A percentile compares a stretch with the other conserved stretches of the same genome.
phyloP scores from a whole-genome alignment of 306 rosid genomes.

The Begonia peltatifolia region DNA sequence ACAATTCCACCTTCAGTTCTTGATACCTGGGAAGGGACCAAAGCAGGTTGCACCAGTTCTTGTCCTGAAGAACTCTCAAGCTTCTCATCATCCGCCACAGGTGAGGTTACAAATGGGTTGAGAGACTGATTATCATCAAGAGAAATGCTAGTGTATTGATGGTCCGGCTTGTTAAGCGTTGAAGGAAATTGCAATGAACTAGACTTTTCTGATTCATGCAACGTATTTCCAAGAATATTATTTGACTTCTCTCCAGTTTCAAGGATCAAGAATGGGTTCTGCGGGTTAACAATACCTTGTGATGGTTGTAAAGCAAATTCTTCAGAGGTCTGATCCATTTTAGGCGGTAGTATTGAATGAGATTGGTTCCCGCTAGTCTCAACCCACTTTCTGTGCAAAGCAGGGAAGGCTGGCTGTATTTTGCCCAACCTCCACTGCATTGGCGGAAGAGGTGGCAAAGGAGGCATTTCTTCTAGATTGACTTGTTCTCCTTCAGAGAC shows the following conservation, averaged over 20 bases:
- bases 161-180: slow-evolving; percentile 19
- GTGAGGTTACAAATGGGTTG: slow-evolving; percentile 34
- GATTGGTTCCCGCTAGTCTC: slow-evolving; percentile 19
- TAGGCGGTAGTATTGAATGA: slow-evolving; percentile 18
- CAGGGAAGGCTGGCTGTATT: slow-evolving; percentile 30
- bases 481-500: slow-evolving; percentile 27
- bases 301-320: slow-evolving; percentile 2
- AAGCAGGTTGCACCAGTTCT: slow-evolving; percentile 17
- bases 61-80: slow-evolving; percentile 21
- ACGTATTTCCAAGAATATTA: slow-evolving; percentile 20
- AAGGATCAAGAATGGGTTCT: too few species aligned
- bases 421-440: slow-evolving; percentile 88
- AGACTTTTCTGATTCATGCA: slow-evolving; percentile 9
- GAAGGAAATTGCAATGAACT: slow-evolving; percentile 15
- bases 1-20: slow-evolving; percentile 10
- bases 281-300: neutral
- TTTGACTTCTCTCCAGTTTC: slow-evolving; percentile 22
- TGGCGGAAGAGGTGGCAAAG: slow-evolving; percentile 96
- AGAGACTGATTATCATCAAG: slow-evolving; percentile 28
- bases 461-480: slow-evolving; percentile 56
- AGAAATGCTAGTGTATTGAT: slow-evolving; percentile 24
- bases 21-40: slow-evolving; percentile 22
- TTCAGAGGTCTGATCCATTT: slow-evolving; percentile 19
- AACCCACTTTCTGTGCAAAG: slow-evolving; percentile 18
- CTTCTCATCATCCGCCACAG: slow-evolving; percentile 20